Percentiles rank a stretch among this genome's conserved stretches.
These are phyloP conservation scores for Leishmania arabica DNA, from an alignment of 208 protist species.

Conservation along the genomic window DNA sequence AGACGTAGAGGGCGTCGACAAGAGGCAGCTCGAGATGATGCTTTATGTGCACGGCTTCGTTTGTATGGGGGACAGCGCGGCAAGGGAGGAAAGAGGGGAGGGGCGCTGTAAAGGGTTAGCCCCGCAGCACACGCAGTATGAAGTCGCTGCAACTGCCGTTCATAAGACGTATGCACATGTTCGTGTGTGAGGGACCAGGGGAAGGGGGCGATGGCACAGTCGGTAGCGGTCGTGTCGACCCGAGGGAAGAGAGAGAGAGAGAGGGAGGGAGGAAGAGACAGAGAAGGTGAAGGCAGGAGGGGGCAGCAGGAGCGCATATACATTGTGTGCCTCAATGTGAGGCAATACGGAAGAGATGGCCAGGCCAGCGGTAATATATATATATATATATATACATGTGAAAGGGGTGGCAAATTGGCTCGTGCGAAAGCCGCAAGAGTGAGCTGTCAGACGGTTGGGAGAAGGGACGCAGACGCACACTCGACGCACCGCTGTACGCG, in stretches of 20 bases:
- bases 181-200: not conserved
- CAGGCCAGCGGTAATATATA: not conserved
- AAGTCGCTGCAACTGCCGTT: not conserved
- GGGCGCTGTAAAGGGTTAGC: not conserved
- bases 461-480: not conserved
- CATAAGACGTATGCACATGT: not conserved
- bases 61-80: not conserved
- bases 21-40: not conserved
- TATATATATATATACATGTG: not conserved
- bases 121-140: not conserved
- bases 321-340: not conserved
- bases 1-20: not conserved
- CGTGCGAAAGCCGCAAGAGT: not conserved
- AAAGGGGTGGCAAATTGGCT: not conserved
- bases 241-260: not conserved
- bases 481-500: not conserved
- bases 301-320: not conserved
- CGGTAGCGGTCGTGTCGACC: not conserved
- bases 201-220: not conserved
- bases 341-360: not conserved
- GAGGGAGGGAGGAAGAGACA: not conserved
- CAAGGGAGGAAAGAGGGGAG: no score
- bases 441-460: not conserved
- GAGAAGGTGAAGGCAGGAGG: not conserved
- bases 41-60: not conserved